Conservation (phyloP, 2,329 filamentous ascomycete species). For the Pseudogymnoascus sp. region DNA sequence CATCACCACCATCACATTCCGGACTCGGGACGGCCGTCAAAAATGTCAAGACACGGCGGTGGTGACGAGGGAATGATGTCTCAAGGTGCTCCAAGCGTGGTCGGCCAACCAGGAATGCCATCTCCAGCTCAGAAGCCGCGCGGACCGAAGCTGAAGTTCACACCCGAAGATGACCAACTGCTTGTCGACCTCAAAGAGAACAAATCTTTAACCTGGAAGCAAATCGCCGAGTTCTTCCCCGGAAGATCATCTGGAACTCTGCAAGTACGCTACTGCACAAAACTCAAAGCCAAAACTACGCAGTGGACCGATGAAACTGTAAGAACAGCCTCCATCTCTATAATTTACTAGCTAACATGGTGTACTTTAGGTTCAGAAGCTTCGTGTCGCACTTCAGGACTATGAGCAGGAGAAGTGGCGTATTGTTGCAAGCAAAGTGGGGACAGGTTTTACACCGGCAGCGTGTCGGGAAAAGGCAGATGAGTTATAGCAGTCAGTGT, state of each 20-base stretch:
- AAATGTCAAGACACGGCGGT: conserved; percentile 56
- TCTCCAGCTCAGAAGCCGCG: conserved; percentile 70
- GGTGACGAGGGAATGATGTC: conserved; percentile 36
- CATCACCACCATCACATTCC: conserved; percentile 76
- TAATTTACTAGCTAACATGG: not conserved
- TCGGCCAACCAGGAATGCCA: conserved; percentile 83
- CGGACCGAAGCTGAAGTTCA: conserved; percentile 90
- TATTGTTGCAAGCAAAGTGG: conserved; percentile 83
- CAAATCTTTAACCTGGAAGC: conserved; percentile 92
- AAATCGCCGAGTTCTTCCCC: conserved; percentile 94
- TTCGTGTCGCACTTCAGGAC: conserved; percentile 68
- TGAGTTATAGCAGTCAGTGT: conserved; percentile 31
- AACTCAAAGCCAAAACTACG: conserved; percentile 87
- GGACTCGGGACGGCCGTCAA: conserved; percentile 61
- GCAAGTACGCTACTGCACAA: conserved; percentile 91
- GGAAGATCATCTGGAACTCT: conserved; percentile 83
- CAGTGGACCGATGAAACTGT: conserved; percentile 93
- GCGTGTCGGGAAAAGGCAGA: conserved; percentile 64
- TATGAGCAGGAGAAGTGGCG: conserved; percentile 92
- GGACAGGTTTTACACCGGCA: conserved; percentile 77
- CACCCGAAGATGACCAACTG: conserved; percentile 80
- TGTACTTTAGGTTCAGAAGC: conserved; percentile 60
- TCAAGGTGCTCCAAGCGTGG: conserved; percentile 70
- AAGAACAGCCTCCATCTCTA: conserved; percentile 31
- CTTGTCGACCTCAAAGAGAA: conserved; percentile 89